A percentile compares a stretch with the other conserved stretches of the same genome.
These are phyloP conservation scores for Panaeolus cyanescens DNA, from an alignment of 768 basidiomycete species.

Conservation along the genomic window DNA sequence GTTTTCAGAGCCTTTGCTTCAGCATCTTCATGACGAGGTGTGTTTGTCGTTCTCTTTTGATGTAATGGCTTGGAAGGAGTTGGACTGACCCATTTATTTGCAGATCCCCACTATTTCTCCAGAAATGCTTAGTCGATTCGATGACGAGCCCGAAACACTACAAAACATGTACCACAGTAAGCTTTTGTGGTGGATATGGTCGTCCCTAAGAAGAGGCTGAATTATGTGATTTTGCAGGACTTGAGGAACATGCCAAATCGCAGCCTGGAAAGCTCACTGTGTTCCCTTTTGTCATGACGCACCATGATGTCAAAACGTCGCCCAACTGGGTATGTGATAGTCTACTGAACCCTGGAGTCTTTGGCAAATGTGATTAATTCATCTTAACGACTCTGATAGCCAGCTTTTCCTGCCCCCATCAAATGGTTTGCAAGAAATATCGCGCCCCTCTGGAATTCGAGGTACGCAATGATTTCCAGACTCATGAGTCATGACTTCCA, in stretches of 20 bases:
- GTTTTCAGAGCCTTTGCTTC: constrained; percentile 21
- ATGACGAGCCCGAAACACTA: constrained; percentile 6
- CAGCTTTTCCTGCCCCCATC: constrained; percentile 18
- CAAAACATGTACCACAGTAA: constrained; percentile 12
- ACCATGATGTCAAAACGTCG: constrained; percentile 18
- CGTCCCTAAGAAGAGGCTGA: not conserved
- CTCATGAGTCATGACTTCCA: not conserved
- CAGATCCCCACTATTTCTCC: constrained; percentile 24
- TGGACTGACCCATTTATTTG: not conserved
- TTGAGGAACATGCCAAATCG: constrained; percentile 22
- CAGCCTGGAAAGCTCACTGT: constrained; percentile 12
- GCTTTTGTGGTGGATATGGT: not conserved
- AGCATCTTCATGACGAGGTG: constrained; percentile 30
- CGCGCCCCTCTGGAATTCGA: constrained; percentile 12
- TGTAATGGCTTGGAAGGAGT: too few relatives aligned
- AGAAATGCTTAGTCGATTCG: constrained; percentile 14
- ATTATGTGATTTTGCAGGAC: constrained; percentile 7
- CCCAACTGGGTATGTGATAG: constrained; percentile 21
- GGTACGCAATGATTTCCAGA: constrained; percentile 11
- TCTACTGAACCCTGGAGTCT: not conserved
- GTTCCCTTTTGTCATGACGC: constrained; percentile 19
- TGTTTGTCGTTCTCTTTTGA: not conserved
- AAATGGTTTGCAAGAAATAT: constrained; percentile 22
- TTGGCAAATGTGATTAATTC: not conserved
- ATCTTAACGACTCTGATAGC: constrained; percentile 4